A percentile compares a stretch with the other conserved stretches of the same genome.
These are phyloP conservation scores for Tolypocladium capitatum DNA, from an alignment of 2,329 filamentous ascomycete species.

Conservation along the genomic window DNA sequence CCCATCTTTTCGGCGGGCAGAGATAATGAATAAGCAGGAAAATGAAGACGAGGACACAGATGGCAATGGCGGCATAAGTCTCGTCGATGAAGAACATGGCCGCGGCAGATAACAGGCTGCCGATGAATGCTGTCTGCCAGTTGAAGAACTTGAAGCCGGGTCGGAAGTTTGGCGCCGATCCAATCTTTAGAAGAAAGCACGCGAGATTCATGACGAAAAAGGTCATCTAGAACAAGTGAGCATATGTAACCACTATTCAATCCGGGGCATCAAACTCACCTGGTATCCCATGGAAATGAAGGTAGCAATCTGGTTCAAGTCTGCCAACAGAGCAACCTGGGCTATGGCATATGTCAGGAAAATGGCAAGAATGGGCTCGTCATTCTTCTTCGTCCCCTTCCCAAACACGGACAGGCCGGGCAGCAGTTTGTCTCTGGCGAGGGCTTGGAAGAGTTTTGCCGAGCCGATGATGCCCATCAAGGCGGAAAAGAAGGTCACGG, in stretches of 20 bases:
- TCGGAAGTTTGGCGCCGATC: constrained; percentile 78
- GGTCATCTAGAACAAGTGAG: constrained; percentile 51
- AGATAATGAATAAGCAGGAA: constrained; percentile 80
- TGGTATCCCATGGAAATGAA: constrained; percentile 86
- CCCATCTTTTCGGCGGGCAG: constrained; percentile 77
- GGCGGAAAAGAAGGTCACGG: constrained; percentile 72
- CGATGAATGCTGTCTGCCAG: constrained; percentile 66
- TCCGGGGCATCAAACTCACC: constrained; percentile 20
- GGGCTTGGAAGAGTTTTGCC: constrained; percentile 71
- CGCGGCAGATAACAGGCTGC: constrained; percentile 60
- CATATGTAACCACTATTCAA: background rate
- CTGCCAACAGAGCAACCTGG: constrained; percentile 67
- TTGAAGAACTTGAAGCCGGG: constrained; percentile 84
- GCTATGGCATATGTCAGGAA: constrained; percentile 62
- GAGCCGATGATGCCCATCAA: constrained; percentile 80
- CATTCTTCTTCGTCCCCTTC: constrained; percentile 55
- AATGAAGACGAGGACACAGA: constrained; percentile 59
- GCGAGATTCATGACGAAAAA: constrained; percentile 82
- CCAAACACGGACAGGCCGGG: constrained; percentile 64
- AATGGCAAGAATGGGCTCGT: constrained; percentile 67
- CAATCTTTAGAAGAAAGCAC: constrained; percentile 75
- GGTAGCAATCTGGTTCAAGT: constrained; percentile 80
- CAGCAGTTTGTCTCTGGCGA: constrained; percentile 65
- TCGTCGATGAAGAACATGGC: constrained; percentile 89
- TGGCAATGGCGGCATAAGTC: constrained; percentile 62